Evolutionary conservation across 2,329 filamentous ascomycete species (phyloP), one percentile per base, ranked within the genome.

Genomic region (Fusarium lyarnte): DNA sequence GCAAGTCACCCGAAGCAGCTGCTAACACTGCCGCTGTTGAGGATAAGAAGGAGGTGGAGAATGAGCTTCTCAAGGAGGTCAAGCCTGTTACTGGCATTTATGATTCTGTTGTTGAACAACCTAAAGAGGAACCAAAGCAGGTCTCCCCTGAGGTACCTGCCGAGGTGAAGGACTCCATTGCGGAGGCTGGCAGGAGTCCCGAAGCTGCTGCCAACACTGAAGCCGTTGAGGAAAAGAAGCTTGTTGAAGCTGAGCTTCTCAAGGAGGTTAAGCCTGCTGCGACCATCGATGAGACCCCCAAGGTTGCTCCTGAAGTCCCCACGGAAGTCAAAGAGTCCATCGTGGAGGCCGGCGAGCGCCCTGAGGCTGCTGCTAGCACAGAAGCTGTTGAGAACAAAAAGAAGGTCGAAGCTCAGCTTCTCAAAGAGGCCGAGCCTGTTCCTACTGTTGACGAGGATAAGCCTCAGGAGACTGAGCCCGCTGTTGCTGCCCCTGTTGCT

Each of bases 341-440:
- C 49, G 79, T 81, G 41, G 85, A 87, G 76, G 87, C 92, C 19
- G 87, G 89, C 57, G 80, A 86, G 76, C 85, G 84, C 69, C 91
- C 93, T 11, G 94, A 96, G 82, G 93, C 93, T 36, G 89, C 92
- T 46, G 87, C 88, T 59, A 92, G 90, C 81, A 84, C 89, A 4
- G 86, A 87, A 67, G 92, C 91, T 31, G 92, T 96, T 7, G 84
- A 88, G 69, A 92, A 95, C 77, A 96, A 96, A 88, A 89, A 89
- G 80, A 87, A 85, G 16, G 86, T 94, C 13, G 94, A 97, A 84
- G 82, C 89, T 36, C 92, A 97, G 83, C 85, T 97, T 16, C 84
- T 94, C 57, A 87, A 89, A 73, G 88, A 92, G 80, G 86, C 90
- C 65, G 84, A 87, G 79, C 78, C 78, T 58, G 59, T 60, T 45